Evolutionary conservation across 2,329 filamentous ascomycete species (phyloP).

Genomic region (Alternaria dauci): DNA sequence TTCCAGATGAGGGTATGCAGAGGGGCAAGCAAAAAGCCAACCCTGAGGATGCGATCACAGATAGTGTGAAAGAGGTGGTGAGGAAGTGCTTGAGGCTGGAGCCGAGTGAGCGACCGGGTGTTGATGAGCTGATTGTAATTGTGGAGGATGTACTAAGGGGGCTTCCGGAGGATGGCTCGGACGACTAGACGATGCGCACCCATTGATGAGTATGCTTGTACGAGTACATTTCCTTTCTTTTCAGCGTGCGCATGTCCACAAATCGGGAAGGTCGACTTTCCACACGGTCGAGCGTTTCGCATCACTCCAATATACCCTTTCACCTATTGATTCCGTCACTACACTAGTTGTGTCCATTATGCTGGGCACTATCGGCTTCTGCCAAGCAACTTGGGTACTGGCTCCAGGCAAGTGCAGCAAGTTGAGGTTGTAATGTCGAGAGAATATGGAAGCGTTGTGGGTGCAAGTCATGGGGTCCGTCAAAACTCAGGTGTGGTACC

Average conservation of each 20-base stretch:
- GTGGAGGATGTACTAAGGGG: conserved; percentile 76
- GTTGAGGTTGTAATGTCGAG: not conserved
- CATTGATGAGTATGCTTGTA: not conserved
- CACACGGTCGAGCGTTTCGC: not conserved
- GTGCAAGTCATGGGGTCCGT: not conserved
- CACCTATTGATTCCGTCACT: not conserved
- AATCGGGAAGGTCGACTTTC: not conserved
- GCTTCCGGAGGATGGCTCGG: conserved; percentile 67
- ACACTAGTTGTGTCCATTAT: not conserved
- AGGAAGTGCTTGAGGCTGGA: conserved; percentile 86
- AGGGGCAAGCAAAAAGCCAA: conserved; percentile 62
- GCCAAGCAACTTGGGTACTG: too few relatives aligned
- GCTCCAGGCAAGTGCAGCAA: too few relatives aligned
- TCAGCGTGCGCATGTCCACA: not conserved
- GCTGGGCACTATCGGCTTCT: not conserved
- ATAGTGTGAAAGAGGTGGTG: conserved; percentile 86
- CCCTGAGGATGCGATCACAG: conserved; percentile 70
- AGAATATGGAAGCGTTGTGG: not conserved
- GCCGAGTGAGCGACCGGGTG: conserved; percentile 84
- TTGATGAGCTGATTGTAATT: conserved; percentile 81
- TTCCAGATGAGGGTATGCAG: conserved; percentile 80
- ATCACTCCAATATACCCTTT: conserved; percentile 13
- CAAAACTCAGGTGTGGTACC: not conserved
- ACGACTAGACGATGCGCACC: conserved; percentile 14
- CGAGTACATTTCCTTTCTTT: not conserved